Base-by-base conservation (phyloP, 768 basidiomycete species). In the Ramaria rubella region DNA sequence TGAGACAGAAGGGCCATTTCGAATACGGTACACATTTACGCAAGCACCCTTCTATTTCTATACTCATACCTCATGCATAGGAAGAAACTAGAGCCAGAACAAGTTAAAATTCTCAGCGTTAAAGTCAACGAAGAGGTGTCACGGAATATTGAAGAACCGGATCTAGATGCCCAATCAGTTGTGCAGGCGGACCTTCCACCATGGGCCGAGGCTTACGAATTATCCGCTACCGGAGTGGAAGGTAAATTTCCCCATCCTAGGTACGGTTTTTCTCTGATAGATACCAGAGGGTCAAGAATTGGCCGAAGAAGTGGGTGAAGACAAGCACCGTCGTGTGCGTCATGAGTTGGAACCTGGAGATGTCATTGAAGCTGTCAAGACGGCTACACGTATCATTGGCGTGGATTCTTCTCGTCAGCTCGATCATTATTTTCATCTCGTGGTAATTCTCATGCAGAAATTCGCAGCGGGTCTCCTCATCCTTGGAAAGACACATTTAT, bases 321-420 rank as follows among this genome's bases (percentile, higher is more conserved):
- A 95, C 69, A 95, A 92, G 64, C 86, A 93, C 67, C 81, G 93
- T 17, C 75, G 90, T 55, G 83, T 96, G 6, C 78, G 91, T 38
- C 90, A 92, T 63, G 86, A 93, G 58, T 75, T 95, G 24, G 90
- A 94, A 65, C 83, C 89, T 23, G 90, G 90, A 3, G 94, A 97
- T 67, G 80, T 93, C 7, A 90, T 97, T 33, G 90, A 94, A 61
- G 90, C 83, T 14, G 83, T 90, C 6, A 79, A 79, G 52, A 97
- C 94, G 11, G 90, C 94, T 46, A 89, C 90, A 5, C 81, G 92
- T 12, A 82, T 96, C 49, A 83, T 83, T 14, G 94, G 94, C 1
- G 90, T 97, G 4, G 94, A 96, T 69, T 90, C 91, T 15, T 91
- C 86, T 58, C 92, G 93, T 94, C 60, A 66, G 87, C 75, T 1